Base-by-base conservation (phyloP, 768 basidiomycete species). In the Lactarius hengduanensis region DNA sequence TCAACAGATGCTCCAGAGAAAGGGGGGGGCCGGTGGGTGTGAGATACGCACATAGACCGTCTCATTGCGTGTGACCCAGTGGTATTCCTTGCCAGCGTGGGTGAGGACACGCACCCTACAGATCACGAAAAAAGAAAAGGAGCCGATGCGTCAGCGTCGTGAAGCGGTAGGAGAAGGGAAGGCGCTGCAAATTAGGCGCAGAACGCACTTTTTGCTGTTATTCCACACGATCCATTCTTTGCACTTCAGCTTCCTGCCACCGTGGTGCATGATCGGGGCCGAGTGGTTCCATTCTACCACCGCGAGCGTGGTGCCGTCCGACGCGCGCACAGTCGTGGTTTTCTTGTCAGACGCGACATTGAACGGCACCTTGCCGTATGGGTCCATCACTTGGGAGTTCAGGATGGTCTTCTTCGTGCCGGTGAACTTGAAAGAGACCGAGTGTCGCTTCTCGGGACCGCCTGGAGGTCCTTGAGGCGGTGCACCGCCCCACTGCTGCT, bases 211-310 rank as follows among this genome's bases (percentile, higher is more conserved):
- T 43, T 54, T 26, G 4, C 34, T 30, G 7, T 20, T 26, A 8
- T 62, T 18, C 40, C n/a, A 61, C 34, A 30, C n/a, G 20, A 69
- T 54, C 68, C 68, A 69, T 32, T 66, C 65, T 45, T 59, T 69
- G 11, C n/a, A 34, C 61, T 59, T 62, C 6, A 55, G 30, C 41
- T 69, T 66, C 41, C 59, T 57, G 32, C 59, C 65, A 4, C 32
- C 20, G 56, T 62, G 66, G 26, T 61, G 56, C 47, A 69, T 36
- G 10, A 57, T 18, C 7, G 65, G 68, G 34, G n/a, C 50, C 41
- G 59, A 47, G 38, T 67, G 65, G 22, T 63, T 57, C 68, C 68
- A 69, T 20, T 67, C 68, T 7, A 69, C 38, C 50, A 41, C 8
- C 41, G 32, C 69, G 15, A 69, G 34, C 59, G 36, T 40, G 55